phyloP scores from a whole-genome alignment of 2,329 filamentous ascomycete species.

The Rosellinia necatrix region DNA sequence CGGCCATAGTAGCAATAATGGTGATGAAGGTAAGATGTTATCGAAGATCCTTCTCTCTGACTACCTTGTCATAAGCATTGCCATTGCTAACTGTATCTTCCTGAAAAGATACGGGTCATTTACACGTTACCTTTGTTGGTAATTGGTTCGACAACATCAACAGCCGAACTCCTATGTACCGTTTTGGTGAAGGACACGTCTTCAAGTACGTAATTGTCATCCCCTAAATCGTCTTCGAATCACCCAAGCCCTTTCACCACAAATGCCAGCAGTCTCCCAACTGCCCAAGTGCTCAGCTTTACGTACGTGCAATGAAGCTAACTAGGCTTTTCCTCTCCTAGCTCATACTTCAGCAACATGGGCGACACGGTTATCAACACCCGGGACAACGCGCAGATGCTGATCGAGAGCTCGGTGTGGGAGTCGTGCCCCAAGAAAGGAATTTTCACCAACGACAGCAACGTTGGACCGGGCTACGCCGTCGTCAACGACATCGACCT shows the following conservation, averaged over 20 bases:
- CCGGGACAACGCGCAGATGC: constrained; percentile 24
- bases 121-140: constrained; percentile 61
- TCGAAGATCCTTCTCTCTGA: no score
- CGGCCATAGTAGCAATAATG: constrained; percentile 61
- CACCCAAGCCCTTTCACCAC: background rate
- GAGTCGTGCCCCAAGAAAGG: constrained; percentile 26
- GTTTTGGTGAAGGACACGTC: constrained; percentile 64
- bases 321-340: background rate
- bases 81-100: background rate
- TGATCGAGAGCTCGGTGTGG: constrained; percentile 30
- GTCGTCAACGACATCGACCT: constrained; percentile 46
- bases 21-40: constrained; percentile 42
- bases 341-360: constrained; percentile 23
- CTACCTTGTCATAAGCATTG: background rate
- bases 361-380: constrained; percentile 25
- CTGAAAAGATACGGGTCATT: constrained; percentile 54
- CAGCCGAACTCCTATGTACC: constrained; percentile 57
- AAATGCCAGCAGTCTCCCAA: background rate
- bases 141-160: constrained; percentile 64
- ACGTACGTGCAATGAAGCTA: background rate
- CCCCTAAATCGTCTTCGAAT: background rate
- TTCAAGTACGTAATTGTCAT: constrained; percentile 35
- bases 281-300: background rate
- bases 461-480: constrained; percentile 40
- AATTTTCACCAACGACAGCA: constrained; percentile 45